A percentile compares a stretch with the other conserved stretches of the same genome.
phyloP scores from a whole-genome alignment of 192 early-diverging fungal species.

The Pilobolus umbonatus region DNA sequence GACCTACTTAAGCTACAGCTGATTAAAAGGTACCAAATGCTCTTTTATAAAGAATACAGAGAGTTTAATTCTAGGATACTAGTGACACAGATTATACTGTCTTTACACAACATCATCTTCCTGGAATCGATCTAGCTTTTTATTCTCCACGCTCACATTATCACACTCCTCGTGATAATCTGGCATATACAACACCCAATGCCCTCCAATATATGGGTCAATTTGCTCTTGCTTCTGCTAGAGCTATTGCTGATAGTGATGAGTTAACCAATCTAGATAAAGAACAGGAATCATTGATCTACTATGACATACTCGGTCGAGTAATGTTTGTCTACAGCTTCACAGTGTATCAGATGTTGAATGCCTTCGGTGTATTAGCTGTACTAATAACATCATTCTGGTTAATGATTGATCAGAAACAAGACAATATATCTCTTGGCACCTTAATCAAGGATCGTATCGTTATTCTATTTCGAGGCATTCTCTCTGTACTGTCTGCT shows the following conservation, averaged over 20 bases:
- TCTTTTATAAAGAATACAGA: too few relatives aligned
- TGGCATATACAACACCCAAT: constrained; percentile 42
- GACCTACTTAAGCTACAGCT: constrained; percentile 51
- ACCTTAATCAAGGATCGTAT: background rate
- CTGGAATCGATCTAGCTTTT: constrained; percentile 67
- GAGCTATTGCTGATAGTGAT: constrained; percentile 39
- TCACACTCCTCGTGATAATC: constrained; percentile 55
- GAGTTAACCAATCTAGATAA: constrained; percentile 21
- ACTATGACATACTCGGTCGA: constrained; percentile 44
- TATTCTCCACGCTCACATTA: constrained; percentile 59
- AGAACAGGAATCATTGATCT: constrained; percentile 32
- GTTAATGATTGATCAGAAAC: background rate
- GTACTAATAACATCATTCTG: constrained; percentile 17
- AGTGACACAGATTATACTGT: constrained; percentile 64
- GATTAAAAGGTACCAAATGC: constrained; percentile 8
- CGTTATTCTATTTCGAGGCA: background rate
- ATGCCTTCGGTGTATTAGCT: constrained; percentile 16
- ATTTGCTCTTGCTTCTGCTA: constrained; percentile 44
- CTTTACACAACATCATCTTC: constrained; percentile 53
- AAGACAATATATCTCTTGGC: background rate
- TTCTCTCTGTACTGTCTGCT: background rate
- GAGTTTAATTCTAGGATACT: background rate
- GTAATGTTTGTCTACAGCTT: constrained; percentile 39
- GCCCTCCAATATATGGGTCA: constrained; percentile 64
- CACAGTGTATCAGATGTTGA: constrained; percentile 16